phyloP scores from a whole-genome alignment of 2,329 filamentous ascomycete genomes.

The Paecilomyces sp. region DNA sequence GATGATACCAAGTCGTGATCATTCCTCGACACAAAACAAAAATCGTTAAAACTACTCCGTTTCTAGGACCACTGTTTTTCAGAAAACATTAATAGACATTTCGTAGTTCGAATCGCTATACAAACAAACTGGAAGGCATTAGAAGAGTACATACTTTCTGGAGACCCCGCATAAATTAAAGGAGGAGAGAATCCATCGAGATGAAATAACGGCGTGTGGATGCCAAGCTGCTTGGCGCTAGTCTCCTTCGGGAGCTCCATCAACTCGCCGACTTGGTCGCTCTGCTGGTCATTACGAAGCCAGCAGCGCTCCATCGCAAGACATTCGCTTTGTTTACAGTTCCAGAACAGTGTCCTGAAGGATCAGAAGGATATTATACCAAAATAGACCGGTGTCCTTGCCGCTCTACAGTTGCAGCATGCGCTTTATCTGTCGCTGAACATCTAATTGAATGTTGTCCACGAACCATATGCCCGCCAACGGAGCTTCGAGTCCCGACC shows the following conservation, averaged over 20 bases:
- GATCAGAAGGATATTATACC: neutral
- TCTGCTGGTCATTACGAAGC: neutral
- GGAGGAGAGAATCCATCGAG: neutral
- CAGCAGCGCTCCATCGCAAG: neutral
- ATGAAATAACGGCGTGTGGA: neutral
- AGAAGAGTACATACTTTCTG: neutral
- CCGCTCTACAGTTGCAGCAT: conserved; percentile 7
- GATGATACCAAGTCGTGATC: neutral
- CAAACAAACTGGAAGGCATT: neutral
- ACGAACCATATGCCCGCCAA: conserved; percentile 32
- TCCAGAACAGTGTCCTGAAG: neutral
- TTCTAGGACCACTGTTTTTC: neutral
- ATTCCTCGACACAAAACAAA: neutral
- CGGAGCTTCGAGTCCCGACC: conserved; percentile 29
- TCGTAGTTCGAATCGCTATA: neutral
- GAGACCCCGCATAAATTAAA: neutral
- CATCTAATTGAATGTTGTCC: conserved; percentile 29
- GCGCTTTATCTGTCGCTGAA: conserved; percentile 12
- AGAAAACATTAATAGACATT: neutral
- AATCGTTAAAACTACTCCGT: neutral
- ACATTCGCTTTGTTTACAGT: neutral
- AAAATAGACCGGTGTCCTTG: conserved; percentile 1
- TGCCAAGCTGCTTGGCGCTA: conserved; percentile 2
- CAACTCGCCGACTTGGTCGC: neutral
- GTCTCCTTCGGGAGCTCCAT: neutral